Base-by-base conservation (phyloP, 768 basidiomycete genomes). In the Hericium coralloides region DNA sequence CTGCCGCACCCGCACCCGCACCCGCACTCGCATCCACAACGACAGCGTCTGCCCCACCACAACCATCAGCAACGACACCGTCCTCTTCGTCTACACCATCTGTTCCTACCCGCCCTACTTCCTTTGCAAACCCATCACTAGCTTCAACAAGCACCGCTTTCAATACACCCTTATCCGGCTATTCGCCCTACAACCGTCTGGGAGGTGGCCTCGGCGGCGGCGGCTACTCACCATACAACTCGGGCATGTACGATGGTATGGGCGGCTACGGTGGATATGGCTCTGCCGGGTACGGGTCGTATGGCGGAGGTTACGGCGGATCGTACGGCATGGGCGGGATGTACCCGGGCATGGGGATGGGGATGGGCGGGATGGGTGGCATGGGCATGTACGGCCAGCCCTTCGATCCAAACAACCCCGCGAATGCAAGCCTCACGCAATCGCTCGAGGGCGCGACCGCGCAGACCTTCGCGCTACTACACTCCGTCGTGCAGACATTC, bases 401-500 rank as follows among this genome's bases (percentile, higher is more conserved):
- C 38, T 67, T 68, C 43, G 52, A 53, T 36, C 74, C 71, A 23
- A 73, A 73, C 70, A 79, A 82, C 71, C 73, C 80, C 49, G 69
- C 73, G 61, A 73, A 78, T 58, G 78, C 77, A n/a, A 82, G 84
- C 5, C 83, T 98, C 57, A 86, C 92, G 0, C 92, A 94, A 66
- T 84, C 89, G 0, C 85, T 98, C 59, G 93, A 97, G 73, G 69
- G 83, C 6, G 89, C 91, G 10, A 99, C 95, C 1, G 87, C 90
- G 55, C 87, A 90, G 56, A 98, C 95, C 2, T 99, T 99, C 66
- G 79, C 88, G 26, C 84, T 99, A 56, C 77, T 99, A 25, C 94
- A 98, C 64, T 91, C 89, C 12, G 87, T 99, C 67, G 95, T 99
- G 48, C 90, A 92, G 65, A 97, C 95, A 4, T 95, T 98, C 72